Percentiles rank a stretch among this genome's conserved stretches.
Evolutionary conservation across 2,329 filamentous ascomycete species (phyloP).

Genomic region (Thermothelomyces thermophilus): DNA sequence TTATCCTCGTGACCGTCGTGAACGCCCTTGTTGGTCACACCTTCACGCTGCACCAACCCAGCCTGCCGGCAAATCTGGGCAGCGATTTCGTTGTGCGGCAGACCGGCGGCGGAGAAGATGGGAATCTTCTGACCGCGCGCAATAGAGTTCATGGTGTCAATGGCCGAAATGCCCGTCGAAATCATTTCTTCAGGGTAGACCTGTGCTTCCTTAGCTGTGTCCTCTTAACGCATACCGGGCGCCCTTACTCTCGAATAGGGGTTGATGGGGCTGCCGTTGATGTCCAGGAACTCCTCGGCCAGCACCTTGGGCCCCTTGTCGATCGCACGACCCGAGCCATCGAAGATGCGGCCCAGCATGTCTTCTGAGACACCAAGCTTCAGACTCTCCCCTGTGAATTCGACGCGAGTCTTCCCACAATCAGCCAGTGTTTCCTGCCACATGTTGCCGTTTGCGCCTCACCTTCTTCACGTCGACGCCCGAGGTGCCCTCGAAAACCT

Average conservation of each 20-base stretch:
- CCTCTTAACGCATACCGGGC: background rate
- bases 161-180: slow-evolving; percentile 96
- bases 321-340: slow-evolving; percentile 94
- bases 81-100: slow-evolving; percentile 98
- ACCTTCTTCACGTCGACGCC: slow-evolving; percentile 99
- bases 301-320: slow-evolving; percentile 98
- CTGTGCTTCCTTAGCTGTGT: slow-evolving; percentile 38
- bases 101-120: slow-evolving; percentile 96
- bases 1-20: slow-evolving; percentile 98
- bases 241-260: slow-evolving; percentile 80
- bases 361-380: slow-evolving; percentile 99
- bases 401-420: slow-evolving; percentile 74
- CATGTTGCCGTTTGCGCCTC: slow-evolving; percentile 24
- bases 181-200: slow-evolving; percentile 99
- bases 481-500: slow-evolving; percentile 96
- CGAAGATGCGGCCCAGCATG: slow-evolving; percentile 98
- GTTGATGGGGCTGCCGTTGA: slow-evolving; percentile 98
- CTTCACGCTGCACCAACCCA: slow-evolving; percentile 73
- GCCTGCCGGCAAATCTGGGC: slow-evolving; percentile 98
- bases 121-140: slow-evolving; percentile 99
- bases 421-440: slow-evolving; percentile 14
- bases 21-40: slow-evolving; percentile 81
- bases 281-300: slow-evolving; percentile 96
- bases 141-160: slow-evolving; percentile 97
- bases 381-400: slow-evolving; percentile 93